Conservation (phyloP, 495 filamentous ascomycete genomes). For the Pyronema domesticum region DNA sequence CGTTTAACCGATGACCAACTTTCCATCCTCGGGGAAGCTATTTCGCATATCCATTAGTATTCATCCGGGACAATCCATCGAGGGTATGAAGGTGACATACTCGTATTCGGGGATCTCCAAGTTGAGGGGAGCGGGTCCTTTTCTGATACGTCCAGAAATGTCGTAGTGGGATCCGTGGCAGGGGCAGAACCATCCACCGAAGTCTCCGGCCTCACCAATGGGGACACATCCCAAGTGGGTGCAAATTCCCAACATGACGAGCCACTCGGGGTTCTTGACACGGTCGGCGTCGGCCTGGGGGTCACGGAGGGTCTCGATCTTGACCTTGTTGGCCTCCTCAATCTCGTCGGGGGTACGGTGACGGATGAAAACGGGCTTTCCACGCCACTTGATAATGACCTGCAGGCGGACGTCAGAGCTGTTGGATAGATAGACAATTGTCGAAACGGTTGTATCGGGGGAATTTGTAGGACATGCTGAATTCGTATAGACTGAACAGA, state of each 20-base stretch:
- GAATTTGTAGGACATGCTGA: background rate
- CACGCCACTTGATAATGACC: slow-evolving; percentile 99
- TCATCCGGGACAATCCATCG: background rate
- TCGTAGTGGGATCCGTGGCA: slow-evolving; percentile 99
- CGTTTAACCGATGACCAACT: slow-evolving; percentile 60
- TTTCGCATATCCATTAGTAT: background rate
- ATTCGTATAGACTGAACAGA: background rate
- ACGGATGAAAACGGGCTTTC: slow-evolving; percentile 99
- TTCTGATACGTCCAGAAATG: slow-evolving; percentile 90
- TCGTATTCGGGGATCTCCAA: slow-evolving; percentile 84
- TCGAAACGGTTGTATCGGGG: background rate
- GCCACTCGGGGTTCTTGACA: slow-evolving; percentile 95
- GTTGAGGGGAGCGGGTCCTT: slow-evolving; percentile 91
- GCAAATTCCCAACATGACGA: slow-evolving; percentile 98
- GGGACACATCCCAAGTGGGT: slow-evolving; percentile 98
- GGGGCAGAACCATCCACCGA: slow-evolving; percentile 98
- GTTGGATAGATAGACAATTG: background rate
- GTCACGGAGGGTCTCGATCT: slow-evolving; percentile 68
- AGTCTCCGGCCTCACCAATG: slow-evolving; percentile 96
- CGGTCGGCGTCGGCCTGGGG: slow-evolving; percentile 80
- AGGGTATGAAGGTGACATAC: slow-evolving; percentile 8
- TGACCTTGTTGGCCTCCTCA: slow-evolving; percentile 59
- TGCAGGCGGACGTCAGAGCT: slow-evolving; percentile 20
- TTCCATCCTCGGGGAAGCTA: slow-evolving; percentile 56
- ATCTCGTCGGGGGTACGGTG: slow-evolving; percentile 85